Conservation (phyloP, 2,329 filamentous ascomycete genomes). For the Penicillium sumatraense region DNA sequence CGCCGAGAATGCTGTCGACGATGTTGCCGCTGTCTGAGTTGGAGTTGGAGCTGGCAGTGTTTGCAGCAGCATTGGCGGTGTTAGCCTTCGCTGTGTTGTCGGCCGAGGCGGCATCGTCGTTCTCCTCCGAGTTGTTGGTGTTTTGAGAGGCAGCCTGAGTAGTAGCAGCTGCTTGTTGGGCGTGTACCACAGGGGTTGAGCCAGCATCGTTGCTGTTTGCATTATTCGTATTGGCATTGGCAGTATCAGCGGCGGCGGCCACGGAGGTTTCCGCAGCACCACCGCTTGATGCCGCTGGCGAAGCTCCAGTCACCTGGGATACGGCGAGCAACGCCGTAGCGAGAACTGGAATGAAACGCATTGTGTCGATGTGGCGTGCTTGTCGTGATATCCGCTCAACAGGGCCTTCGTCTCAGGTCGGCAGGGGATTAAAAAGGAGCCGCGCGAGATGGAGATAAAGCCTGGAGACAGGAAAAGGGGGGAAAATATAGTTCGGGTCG, state of each 20-base stretch:
- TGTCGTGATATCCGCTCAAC: constrained; percentile 8
- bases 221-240: constrained; percentile 7
- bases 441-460: constrained; percentile 12
- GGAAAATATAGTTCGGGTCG: constrained; percentile 7
- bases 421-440: constrained; percentile 12
- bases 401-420: constrained; percentile 17
- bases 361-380: constrained; percentile 15
- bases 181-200: background rate
- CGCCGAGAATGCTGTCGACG: background rate
- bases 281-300: constrained; percentile 11
- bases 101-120: constrained; percentile 1
- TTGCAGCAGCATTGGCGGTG: constrained; percentile 3
- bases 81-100: constrained; percentile 5
- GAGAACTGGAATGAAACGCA: constrained; percentile 30
- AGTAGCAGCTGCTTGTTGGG: constrained; percentile 3
- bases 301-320: constrained; percentile 23
- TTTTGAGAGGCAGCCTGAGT: constrained; percentile 3
- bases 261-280: background rate
- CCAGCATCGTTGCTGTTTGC: background rate
- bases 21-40: background rate
- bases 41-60: constrained; percentile 9
- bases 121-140: constrained; percentile 1
- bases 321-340: constrained; percentile 26
- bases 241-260: constrained; percentile 3
- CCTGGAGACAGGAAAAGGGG: constrained; percentile 8